Evolutionary conservation across 495 filamentous ascomycete species (phyloP), one percentile per base, ranked within the genome.

Genomic region (Neurospora pannonica): DNA sequence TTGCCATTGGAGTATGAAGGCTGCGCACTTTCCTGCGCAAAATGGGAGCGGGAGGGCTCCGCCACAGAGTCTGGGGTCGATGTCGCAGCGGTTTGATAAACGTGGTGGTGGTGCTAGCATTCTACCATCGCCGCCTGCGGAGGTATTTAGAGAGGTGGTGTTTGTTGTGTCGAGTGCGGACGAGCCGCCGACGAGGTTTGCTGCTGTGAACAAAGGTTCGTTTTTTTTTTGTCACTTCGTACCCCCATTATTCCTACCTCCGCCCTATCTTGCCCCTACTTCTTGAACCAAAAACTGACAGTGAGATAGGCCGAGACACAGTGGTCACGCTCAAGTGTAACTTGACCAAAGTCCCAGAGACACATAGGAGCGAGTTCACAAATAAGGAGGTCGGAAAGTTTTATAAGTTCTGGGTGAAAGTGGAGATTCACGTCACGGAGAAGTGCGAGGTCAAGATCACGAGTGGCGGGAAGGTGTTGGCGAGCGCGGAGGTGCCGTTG

Each of bases 1-100:
- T 8, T 78, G 74, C 73, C 70, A 77, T 74, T 80, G 77, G 73
- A 72, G 71, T 6, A 75, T 75, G 73, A 75, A 75, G 70, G 72
- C 76, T 17, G 71, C 40, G 43, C 73, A 79, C 0, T 78, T 72
- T 40, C 74, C 43, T 28, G n/a, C 37, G 4, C 76, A 37, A n/a
- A 72, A 40, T 28, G 71, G 28, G 21, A 24, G 2, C 6, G 46
- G 8, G 40, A 43, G 28, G 6, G 28, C 11, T 19, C 28, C 24
- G 13, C 1, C 28, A 19, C 54, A 67, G 13, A 5, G 2, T 36
- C 7, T 34, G 28, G 28, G 54, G 15, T 67, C 3, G 15, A 17
- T 67, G 13, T 67, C 54, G 15, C 24, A 67, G 6, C 54, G 54
- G 5, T 67, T 67, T 9, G 54, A 67, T 17, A 67, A 67, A 19